Evolutionary conservation across 2,329 filamentous ascomycete species (phyloP).

Genomic region (Myriosclerotinia duriaeana): DNA sequence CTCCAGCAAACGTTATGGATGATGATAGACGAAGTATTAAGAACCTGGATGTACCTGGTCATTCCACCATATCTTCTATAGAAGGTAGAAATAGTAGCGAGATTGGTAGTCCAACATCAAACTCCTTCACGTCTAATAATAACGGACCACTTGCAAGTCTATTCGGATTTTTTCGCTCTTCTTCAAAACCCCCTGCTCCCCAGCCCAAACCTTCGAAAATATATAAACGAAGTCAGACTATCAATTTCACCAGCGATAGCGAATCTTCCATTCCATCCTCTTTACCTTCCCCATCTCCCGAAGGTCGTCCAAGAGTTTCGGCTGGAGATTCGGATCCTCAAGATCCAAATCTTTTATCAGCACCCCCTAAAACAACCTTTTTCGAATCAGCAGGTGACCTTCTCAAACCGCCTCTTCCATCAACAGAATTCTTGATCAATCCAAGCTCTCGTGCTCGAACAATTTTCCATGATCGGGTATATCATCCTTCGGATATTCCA

Average conservation of each 20-base stretch:
- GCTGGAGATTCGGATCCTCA: conserved; percentile 44
- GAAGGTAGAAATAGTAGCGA: conserved; percentile 17
- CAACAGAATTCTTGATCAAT: conserved; percentile 78
- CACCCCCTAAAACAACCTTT: conserved; percentile 86
- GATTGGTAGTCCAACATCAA: conserved; percentile 26
- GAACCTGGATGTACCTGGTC: conserved; percentile 41
- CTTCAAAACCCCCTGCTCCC: conserved; percentile 50
- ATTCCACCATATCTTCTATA: conserved; percentile 27
- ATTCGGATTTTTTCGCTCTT: conserved; percentile 67
- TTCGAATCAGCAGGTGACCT: conserved; percentile 94
- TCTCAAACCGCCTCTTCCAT: conserved; percentile 83
- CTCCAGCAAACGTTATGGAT: conserved; percentile 61
- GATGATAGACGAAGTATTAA: conserved; percentile 63
- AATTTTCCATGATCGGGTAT: conserved; percentile 96
- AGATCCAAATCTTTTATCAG: conserved; percentile 52
- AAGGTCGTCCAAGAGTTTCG: conserved; percentile 41
- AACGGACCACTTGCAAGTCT: conserved; percentile 57
- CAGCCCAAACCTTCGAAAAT: conserved; percentile 66
- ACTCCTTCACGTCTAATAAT: conserved; percentile 42
- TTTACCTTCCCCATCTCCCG: conserved; percentile 12
- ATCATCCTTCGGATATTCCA: conserved; percentile 91
- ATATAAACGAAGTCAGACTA: conserved; percentile 75
- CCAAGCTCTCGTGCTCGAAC: conserved; percentile 78
- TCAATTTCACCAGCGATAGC: conserved; percentile 49
- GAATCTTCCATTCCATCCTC: conserved; percentile 29